Evolutionary conservation across 768 basidiomycete genomes (phyloP), one percentile per base, ranked within the genome.

Genomic region (Coprinellus aureogranulatus): DNA sequence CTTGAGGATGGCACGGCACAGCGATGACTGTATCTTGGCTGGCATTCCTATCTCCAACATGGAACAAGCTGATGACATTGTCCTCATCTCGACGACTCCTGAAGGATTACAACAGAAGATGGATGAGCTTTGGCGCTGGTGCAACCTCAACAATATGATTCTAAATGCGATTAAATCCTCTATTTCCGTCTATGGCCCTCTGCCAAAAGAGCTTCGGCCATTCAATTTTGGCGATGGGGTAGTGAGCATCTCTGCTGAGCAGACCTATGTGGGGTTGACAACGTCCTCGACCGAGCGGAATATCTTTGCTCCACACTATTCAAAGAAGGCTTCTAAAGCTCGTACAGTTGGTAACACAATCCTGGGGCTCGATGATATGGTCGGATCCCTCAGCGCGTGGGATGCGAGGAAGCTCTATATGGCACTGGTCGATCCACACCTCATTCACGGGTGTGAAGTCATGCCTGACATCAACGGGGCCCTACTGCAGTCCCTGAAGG

Each of bases 21-120:
- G 9, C 20, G 63, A 63, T 49, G 62, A 70, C 52, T 47, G 65
- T 9, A 2, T 23, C 1, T 46, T 70, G 5, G 46, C 45, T 28
- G 59, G 64, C 0, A 22, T 49, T 0, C 25, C 23, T 9, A 65
- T 67, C 5, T 55, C 61, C 20, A 56, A 64, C 27, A 31, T 68
- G 20, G 68, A 65, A 30, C 68, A 69, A 45, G 67, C 68, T 2
- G 66, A 68, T 47, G 68, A 70, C 46, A 58, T 70, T 12, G 48
- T 61, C 0, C 27, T 67, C 2, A 48, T 64, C 12, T 65, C 65
- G 1, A 60, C 59, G 18, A 60, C 61, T 0, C 30, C 59, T 2
- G 62, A 55, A 0, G 65, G 60, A 1, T 39, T 68, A 3, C 66
- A 68, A 51, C 30, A 45, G 4, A 64, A 65, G 37, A 49, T 65